phyloP scores from a whole-genome alignment of 78 protist genomes.

The Trichosphaerium sp. region DNA sequence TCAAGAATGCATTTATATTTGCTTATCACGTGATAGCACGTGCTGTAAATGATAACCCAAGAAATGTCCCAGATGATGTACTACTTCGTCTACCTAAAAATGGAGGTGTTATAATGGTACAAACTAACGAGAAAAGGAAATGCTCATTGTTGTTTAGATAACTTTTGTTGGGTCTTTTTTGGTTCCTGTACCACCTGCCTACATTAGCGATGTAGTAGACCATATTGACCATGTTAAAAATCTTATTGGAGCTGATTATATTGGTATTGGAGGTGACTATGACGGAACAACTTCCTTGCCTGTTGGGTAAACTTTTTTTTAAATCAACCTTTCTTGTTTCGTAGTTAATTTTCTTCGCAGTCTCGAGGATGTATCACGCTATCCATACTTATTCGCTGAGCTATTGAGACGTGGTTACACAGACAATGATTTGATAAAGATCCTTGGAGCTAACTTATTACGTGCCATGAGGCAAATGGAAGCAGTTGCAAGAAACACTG shows the following conservation, averaged over 20 bases:
- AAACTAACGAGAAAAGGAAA: background rate
- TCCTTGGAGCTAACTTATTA: background rate
- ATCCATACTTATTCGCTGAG: conserved; percentile 1
- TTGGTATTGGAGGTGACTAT: conserved; percentile 1
- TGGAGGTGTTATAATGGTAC: conserved; percentile 4
- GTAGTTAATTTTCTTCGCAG: background rate
- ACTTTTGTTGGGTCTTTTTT: background rate
- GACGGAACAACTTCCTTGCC: background rate
- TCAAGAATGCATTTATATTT: no score
- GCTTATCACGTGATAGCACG: background rate
- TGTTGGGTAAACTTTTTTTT: background rate
- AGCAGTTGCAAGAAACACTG: no score
- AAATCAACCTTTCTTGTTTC: background rate
- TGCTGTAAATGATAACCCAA: background rate
- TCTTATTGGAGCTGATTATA: background rate
- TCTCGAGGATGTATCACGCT: background rate
- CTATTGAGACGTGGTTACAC: background rate
- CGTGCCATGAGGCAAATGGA: no score
- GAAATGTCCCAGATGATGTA: conserved; percentile 16
- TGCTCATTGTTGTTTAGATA: no score
- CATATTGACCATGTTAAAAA: background rate
- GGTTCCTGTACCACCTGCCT: background rate
- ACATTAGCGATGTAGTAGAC: conserved; percentile 1
- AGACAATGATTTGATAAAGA: background rate
- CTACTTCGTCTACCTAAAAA: background rate